phyloP scores from a whole-genome alignment of 345 rosid genomes.

The Salix brachista region DNA sequence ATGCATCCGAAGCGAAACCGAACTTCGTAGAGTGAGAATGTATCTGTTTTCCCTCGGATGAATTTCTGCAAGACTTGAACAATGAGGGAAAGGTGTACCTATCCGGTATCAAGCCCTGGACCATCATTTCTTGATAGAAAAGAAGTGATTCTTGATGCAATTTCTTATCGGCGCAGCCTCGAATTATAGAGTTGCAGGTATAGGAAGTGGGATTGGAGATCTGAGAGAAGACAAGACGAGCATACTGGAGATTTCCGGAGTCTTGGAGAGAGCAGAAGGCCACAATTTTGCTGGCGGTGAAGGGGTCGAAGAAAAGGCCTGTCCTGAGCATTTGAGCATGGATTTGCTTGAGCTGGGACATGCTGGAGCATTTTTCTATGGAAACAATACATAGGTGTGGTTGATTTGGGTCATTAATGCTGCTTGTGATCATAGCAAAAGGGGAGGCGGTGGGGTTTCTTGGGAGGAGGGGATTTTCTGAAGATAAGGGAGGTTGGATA shows the following conservation, averaged over 20 bases:
- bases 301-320: conserved; percentile 7
- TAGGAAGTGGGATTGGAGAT: conserved; percentile 7
- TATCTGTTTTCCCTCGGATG: conserved; percentile 5
- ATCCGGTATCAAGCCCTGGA: conserved; percentile 13
- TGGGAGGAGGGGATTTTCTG: neutral
- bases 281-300: conserved; percentile 1
- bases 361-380: conserved; percentile 13
- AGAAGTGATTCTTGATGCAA: conserved; percentile 1
- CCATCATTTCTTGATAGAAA: conserved; percentile 14
- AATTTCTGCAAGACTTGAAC: conserved; percentile 15
- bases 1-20: conserved; percentile 23
- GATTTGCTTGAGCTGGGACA: conserved; percentile 17
- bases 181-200: conserved; percentile 17
- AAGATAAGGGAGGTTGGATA: conserved; percentile 1
- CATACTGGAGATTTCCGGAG: conserved; percentile 16
- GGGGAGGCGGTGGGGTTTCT: neutral
- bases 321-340: conserved; percentile 17
- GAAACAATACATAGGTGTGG: conserved; percentile 10
- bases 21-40: conserved; percentile 21
- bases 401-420: neutral
- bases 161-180: conserved; percentile 20
- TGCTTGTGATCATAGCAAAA: neutral
- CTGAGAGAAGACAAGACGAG: conserved; percentile 13
- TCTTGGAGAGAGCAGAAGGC: conserved; percentile 1
- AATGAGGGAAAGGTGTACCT: conserved; percentile 25